Evolutionary conservation across 306 rosid genomes (phyloP).

Genomic region (Styphnolobium japonicum): DNA sequence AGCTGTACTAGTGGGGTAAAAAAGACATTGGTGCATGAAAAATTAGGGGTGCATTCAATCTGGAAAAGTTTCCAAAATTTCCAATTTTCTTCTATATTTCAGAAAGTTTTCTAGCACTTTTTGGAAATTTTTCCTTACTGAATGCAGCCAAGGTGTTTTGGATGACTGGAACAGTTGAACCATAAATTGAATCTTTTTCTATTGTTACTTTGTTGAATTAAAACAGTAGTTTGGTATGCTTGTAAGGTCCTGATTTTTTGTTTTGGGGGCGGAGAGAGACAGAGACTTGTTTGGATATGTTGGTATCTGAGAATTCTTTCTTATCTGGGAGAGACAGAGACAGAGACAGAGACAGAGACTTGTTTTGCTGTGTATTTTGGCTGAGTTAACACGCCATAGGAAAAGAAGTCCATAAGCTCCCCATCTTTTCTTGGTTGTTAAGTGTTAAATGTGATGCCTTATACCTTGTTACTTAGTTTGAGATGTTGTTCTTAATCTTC

Average conservation of each 20-base stretch:
- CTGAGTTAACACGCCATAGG: not conserved
- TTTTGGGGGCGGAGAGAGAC: no score
- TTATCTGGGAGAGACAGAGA: no score
- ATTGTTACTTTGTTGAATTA: not conserved
- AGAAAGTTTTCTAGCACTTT: no score
- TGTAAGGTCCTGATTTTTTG: not conserved
- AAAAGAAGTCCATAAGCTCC: not conserved
- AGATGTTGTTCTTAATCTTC: slow-evolving; percentile 6
- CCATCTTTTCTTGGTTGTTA: not conserved
- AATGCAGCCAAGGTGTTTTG: no score
- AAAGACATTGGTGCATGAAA: no score
- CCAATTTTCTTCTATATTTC: no score
- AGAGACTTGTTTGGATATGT: not conserved
- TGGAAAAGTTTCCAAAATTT: no score
- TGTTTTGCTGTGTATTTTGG: not conserved
- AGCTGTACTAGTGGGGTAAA: not conserved
- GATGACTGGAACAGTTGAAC: not conserved
- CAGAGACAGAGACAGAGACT: no score
- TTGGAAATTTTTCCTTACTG: no score
- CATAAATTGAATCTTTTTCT: not conserved
- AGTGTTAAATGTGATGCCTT: not conserved
- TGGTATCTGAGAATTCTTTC: not conserved
- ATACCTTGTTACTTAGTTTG: not conserved
- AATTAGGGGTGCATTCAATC: no score
- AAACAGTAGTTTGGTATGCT: not conserved